A percentile compares a stretch with the other conserved stretches of the same genome.
phyloP scores from a whole-genome alignment of 1,284 basidiomycete species.

The Rhodotorula sp. region DNA sequence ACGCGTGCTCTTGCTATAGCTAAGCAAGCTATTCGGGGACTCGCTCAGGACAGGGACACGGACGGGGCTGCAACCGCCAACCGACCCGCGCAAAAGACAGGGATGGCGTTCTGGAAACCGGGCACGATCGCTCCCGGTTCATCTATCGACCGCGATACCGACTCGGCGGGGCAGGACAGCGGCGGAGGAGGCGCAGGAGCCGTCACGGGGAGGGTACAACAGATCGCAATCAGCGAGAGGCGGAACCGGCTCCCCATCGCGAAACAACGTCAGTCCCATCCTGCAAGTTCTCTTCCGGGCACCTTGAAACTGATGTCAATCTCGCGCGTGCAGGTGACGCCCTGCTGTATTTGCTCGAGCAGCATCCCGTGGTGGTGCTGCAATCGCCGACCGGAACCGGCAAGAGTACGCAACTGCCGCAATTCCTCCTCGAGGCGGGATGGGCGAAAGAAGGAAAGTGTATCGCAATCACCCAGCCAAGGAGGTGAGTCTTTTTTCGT shows the following conservation, averaged over 20 bases:
- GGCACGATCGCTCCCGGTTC: constrained; percentile 75
- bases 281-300: neutral
- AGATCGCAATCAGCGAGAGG: constrained; percentile 66
- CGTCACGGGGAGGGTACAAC: constrained; percentile 60
- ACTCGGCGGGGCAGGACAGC: constrained; percentile 58
- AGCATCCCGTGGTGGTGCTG: constrained; percentile 76
- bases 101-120: constrained; percentile 55
- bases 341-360: constrained; percentile 79
- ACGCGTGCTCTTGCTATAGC: neutral
- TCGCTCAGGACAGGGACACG: too few species aligned
- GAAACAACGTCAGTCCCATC: constrained; percentile 66
- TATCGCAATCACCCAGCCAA: constrained; percentile 49
- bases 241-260: constrained; percentile 79
- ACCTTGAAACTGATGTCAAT: neutral
- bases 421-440: constrained; percentile 82
- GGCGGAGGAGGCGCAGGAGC: constrained; percentile 57
- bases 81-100: neutral
- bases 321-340: constrained; percentile 59
- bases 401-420: constrained; percentile 83
- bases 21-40: too few species aligned
- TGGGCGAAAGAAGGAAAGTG: constrained; percentile 46
- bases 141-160: constrained; percentile 70
- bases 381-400: constrained; percentile 96
- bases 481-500: constrained; percentile 32
- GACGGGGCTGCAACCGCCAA: neutral